phyloP scores from a whole-genome alignment of 2,329 filamentous ascomycete species.

The Drechslerella coelobrocha region DNA sequence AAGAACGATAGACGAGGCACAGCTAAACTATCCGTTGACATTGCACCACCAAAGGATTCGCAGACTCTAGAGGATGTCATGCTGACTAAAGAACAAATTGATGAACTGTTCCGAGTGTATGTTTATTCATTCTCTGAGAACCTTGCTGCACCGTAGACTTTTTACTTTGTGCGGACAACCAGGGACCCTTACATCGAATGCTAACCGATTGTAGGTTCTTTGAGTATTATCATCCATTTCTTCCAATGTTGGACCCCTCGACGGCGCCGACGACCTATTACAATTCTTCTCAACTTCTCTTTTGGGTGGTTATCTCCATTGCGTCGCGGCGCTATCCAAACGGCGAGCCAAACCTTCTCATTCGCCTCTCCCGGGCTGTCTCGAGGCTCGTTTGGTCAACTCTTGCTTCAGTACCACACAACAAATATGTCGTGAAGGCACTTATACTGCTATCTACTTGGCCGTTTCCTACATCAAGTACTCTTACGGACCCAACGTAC shows the following conservation, averaged over 20 bases:
- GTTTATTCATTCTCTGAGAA: no score
- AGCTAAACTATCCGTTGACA: conserved; percentile 52
- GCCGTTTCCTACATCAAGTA: conserved; percentile 82
- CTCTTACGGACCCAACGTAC: conserved; percentile 79
- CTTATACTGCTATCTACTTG: conserved; percentile 80
- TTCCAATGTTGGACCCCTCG: conserved; percentile 74
- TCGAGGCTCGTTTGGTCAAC: conserved; percentile 78
- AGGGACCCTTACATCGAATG: background rate
- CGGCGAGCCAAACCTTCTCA: conserved; percentile 69
- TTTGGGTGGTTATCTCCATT: conserved; percentile 82
- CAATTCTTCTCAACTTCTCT: conserved; percentile 78
- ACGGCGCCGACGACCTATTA: conserved; percentile 76
- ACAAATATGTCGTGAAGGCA: conserved; percentile 81
- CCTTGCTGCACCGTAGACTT: no score
- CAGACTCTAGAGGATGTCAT: conserved; percentile 70
- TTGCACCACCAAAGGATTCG: conserved; percentile 60
- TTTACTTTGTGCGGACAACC: background rate
- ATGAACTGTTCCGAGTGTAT: conserved; percentile 70
- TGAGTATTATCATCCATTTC: conserved; percentile 75
- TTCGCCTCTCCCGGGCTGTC: conserved; percentile 70
- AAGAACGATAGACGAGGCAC: conserved; percentile 44
- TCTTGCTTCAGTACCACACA: conserved; percentile 77
- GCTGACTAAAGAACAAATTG: conserved; percentile 69
- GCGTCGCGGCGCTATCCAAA: conserved; percentile 73
- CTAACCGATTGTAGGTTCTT: conserved; percentile 64